Conservation (phyloP, 225 moss, liverwort and hornwort genomes). For the Climacium dendroides region DNA sequence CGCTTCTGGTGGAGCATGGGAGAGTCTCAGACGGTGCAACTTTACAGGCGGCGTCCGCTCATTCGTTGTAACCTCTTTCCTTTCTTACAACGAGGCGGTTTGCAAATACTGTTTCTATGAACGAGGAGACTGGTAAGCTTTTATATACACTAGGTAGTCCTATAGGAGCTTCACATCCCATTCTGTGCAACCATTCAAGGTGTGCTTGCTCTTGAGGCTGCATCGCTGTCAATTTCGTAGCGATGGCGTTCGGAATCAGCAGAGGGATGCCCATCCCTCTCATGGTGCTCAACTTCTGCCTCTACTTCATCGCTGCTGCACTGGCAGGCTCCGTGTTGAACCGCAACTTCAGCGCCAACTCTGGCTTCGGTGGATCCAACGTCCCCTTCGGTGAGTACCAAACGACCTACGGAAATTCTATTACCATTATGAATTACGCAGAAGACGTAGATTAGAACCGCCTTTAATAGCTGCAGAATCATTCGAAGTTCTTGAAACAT, state of each 20-base stretch:
- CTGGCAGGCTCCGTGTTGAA: constrained; percentile 19
- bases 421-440: not conserved
- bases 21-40: not conserved
- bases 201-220: not conserved
- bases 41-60: not conserved
- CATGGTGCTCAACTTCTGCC: constrained; percentile 21
- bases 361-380: not conserved
- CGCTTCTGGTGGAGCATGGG: not conserved
- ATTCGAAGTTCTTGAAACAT: not conserved
- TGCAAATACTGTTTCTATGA: not conserved
- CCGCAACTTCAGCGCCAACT: not conserved
- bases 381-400: not conserved
- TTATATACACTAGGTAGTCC: not conserved
- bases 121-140: not conserved
- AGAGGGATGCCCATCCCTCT: constrained; percentile 21
- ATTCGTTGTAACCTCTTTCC: not conserved
- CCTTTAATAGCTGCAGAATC: not conserved
- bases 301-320: constrained; percentile 18
- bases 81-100: not conserved
- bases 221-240: not conserved
- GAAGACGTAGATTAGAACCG: too few relatives aligned
- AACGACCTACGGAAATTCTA: not conserved
- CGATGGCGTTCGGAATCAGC: constrained; percentile 29
- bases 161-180: not conserved
- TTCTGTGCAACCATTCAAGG: not conserved